phyloP scores from a whole-genome alignment of 805 yeast species.

The Yamadazyma insecticola region DNA sequence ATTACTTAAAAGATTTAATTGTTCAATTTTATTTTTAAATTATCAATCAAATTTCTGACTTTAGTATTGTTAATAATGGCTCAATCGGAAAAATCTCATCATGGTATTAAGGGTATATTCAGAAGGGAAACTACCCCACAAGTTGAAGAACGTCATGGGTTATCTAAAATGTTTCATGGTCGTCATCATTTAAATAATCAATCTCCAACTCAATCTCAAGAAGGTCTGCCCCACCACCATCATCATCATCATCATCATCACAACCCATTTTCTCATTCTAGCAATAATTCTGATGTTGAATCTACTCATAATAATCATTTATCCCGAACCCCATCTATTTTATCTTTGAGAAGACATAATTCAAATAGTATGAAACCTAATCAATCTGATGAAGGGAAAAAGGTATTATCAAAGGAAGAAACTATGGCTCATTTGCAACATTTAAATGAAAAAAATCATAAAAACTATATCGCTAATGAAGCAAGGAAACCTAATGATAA shows the following conservation, averaged over 20 bases:
- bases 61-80: no score
- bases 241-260: background rate
- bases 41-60: no score
- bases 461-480: constrained; percentile 5
- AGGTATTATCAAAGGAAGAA: constrained; percentile 26
- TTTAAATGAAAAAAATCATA: constrained; percentile 23
- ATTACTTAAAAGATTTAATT: no score
- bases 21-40: no score
- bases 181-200: no score
- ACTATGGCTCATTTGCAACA: constrained; percentile 35
- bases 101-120: no score
- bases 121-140: no score
- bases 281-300: constrained; percentile 3
- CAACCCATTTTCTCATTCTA: no score
- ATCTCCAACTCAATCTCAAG: no score
- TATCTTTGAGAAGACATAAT: constrained; percentile 16
- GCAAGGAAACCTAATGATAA: background rate
- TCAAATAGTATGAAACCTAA: constrained; percentile 9
- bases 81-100: no score
- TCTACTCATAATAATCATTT: constrained; percentile 58
- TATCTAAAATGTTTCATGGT: constrained; percentile 5
- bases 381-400: constrained; percentile 4
- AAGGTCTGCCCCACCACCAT: constrained; percentile 6
- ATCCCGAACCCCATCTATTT: constrained; percentile 15
- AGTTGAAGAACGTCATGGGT: constrained; percentile 1